Base-by-base conservation (phyloP, 139 green algal genomes). In the Astrephomene gubernaculifera region DNA sequence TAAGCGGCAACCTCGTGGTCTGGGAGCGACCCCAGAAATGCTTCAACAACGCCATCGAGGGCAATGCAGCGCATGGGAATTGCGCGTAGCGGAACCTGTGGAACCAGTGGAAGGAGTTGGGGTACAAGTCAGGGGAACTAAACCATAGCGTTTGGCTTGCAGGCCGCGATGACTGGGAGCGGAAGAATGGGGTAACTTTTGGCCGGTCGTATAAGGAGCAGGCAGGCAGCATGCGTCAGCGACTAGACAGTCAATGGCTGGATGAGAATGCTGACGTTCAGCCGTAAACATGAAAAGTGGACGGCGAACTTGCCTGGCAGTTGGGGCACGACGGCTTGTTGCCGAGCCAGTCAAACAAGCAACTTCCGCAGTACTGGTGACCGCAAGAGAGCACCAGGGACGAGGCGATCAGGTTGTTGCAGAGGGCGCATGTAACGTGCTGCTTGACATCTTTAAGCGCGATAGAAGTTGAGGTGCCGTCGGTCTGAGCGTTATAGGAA, bases 331-430 rank as follows among this genome's bases (percentile, higher is more conserved):
- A 61, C 0, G 78, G 82, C 71, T 86, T 89, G 45, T 83, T 67
- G 35, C 72, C 73, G 1, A 92, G 60, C 38, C 74, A 81, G 35
- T 83, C 78, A 35, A 87, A 89, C 14, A 92, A 49, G 79, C 89
- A 92, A 25, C 73, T 81, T 4, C 89, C 89, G 71, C 89, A 92
- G 72, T 89, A 92, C 19, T 86, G 57, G 49, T 92, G 89, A 7
- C 81, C 85, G 79, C 89, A 92, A 17, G 67, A 76, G 1, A 92
- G 71, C n/a, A 92, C 74, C 31, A 92, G 67, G 1, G 70, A 88
- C 1, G 76, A 79, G 0, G 86, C 86, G 24, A 89, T 70, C 6
- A 81, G 86, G 7, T 79, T 68, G 45, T 25, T 38, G 71, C 88
- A 92, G 1, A 92, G 60, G 0, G 85, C 74, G 38, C 88, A 89